A percentile compares a stretch with the other conserved stretches of the same genome.
phyloP scores from a whole-genome alignment of 768 basidiomycete species.

The Mycena metata region DNA sequence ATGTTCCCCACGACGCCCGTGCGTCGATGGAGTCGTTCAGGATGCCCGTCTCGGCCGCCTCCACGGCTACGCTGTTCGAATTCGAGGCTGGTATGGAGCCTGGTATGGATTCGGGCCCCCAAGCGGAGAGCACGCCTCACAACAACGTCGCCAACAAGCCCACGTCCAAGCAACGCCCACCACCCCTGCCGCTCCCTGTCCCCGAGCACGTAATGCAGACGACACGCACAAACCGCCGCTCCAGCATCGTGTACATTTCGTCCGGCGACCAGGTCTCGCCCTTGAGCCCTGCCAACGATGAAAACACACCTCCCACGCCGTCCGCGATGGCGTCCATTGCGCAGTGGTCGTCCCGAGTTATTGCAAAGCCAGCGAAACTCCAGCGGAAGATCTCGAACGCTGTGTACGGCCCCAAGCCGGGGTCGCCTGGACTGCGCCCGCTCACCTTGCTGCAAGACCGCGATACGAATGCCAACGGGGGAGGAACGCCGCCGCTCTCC shows the following conservation, averaged over 20 bases:
- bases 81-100: conserved; percentile 58
- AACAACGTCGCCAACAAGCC: conserved; percentile 57
- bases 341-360: conserved; percentile 66
- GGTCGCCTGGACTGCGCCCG: conserved; percentile 67
- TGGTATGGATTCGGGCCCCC: conserved; percentile 59
- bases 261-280: conserved; percentile 60
- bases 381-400: conserved; percentile 57
- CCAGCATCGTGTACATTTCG: conserved; percentile 76
- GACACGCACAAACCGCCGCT: conserved; percentile 53
- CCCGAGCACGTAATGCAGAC: conserved; percentile 40
- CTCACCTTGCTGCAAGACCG: conserved; percentile 76
- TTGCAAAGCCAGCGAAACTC: conserved; percentile 64
- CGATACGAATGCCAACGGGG: conserved; percentile 54
- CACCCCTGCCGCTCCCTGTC: conserved; percentile 53
- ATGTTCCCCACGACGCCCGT: conserved; percentile 66
- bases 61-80: conserved; percentile 74
- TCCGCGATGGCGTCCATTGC: conserved; percentile 56
- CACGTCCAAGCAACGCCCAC: conserved; percentile 45
- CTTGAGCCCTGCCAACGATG: conserved; percentile 42
- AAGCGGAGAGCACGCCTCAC: conserved; percentile 76
- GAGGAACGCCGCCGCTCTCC: conserved; percentile 66
- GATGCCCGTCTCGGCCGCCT: conserved; percentile 67
- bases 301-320: conserved; percentile 41
- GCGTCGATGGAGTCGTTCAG: conserved; percentile 61
- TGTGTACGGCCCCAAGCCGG: conserved; percentile 49